These are phyloP conservation scores for Suhomyces bolitotheri DNA, from an alignment of 1,139 yeast genomes.

Conservation along the genomic window DNA sequence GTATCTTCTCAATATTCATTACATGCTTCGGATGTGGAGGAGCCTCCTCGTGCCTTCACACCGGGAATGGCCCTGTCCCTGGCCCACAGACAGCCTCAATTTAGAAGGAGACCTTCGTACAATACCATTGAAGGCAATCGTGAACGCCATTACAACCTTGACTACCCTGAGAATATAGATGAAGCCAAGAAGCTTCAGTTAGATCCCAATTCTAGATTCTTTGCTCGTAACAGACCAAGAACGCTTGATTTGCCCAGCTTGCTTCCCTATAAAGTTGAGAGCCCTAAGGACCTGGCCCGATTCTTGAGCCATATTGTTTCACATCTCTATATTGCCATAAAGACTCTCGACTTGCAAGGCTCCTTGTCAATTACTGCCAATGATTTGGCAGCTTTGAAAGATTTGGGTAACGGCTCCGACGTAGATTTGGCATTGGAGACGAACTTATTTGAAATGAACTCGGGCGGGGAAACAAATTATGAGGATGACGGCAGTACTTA, in stretches of 20 bases:
- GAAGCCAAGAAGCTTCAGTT: constrained; percentile 40
- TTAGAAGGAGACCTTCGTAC: constrained; percentile 36
- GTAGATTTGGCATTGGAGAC: constrained; percentile 58
- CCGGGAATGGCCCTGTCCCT: constrained; percentile 4
- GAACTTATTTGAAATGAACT: constrained; percentile 41
- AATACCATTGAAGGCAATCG: constrained; percentile 38
- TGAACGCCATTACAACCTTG: constrained; percentile 53
- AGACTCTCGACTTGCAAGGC: constrained; percentile 77
- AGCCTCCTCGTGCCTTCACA: constrained; percentile 10
- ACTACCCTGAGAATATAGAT: constrained; percentile 54
- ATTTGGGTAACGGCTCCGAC: constrained; percentile 29
- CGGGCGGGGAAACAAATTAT: constrained; percentile 7
- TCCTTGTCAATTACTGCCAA: constrained; percentile 65
- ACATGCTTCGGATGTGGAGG: constrained; percentile 2
- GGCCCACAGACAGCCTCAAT: neutral
- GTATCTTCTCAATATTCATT: constrained; percentile 11
- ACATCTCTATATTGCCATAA: constrained; percentile 76
- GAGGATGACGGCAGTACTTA: constrained; percentile 25
- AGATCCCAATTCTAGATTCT: constrained; percentile 58
- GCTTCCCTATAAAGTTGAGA: constrained; percentile 77
- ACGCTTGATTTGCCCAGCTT: constrained; percentile 59
- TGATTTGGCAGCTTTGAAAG: constrained; percentile 49
- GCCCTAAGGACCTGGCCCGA: constrained; percentile 66
- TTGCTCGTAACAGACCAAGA: constrained; percentile 51
- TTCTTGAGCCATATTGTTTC: constrained; percentile 78